Evolutionary conservation across 805 yeast genomes (phyloP).

Genomic region (Candida hungchunana): DNA sequence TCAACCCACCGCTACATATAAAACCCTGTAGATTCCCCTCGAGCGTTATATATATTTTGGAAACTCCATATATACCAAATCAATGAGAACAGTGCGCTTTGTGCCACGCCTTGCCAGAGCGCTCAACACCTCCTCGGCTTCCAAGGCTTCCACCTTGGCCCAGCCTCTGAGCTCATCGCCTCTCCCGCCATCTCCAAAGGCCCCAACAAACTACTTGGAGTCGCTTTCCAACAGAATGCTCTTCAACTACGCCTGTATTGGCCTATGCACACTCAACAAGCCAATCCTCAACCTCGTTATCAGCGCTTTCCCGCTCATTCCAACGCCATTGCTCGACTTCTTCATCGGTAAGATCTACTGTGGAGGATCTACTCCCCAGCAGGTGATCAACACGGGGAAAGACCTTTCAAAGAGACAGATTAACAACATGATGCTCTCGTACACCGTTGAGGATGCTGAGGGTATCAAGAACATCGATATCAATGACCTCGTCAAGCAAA

Average conservation of each 20-base stretch:
- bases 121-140: slow-evolving; percentile 19
- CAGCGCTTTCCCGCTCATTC: slow-evolving; percentile 68
- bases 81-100: background rate
- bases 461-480: slow-evolving; percentile 63
- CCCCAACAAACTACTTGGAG: slow-evolving; percentile 39
- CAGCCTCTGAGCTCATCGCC: slow-evolving; percentile 3
- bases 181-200: slow-evolving; percentile 1
- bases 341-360: slow-evolving; percentile 81
- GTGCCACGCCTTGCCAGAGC: slow-evolving; percentile 8
- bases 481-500: slow-evolving; percentile 54
- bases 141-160: slow-evolving; percentile 8
- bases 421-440: slow-evolving; percentile 91
- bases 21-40: too few relatives aligned
- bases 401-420: slow-evolving; percentile 69
- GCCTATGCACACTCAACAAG: slow-evolving; percentile 62
- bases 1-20: too few relatives aligned
- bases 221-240: slow-evolving; percentile 52
- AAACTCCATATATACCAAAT: too few relatives aligned
- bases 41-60: too few relatives aligned
- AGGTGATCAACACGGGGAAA: slow-evolving; percentile 69
- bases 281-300: slow-evolving; percentile 58
- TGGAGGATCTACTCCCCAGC: slow-evolving; percentile 77
- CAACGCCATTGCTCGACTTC: slow-evolving; percentile 62
- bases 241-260: slow-evolving; percentile 63
- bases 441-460: slow-evolving; percentile 90